Conservation (phyloP, 2,329 filamentous ascomycete genomes). For the Cladosporium sp. region DNA sequence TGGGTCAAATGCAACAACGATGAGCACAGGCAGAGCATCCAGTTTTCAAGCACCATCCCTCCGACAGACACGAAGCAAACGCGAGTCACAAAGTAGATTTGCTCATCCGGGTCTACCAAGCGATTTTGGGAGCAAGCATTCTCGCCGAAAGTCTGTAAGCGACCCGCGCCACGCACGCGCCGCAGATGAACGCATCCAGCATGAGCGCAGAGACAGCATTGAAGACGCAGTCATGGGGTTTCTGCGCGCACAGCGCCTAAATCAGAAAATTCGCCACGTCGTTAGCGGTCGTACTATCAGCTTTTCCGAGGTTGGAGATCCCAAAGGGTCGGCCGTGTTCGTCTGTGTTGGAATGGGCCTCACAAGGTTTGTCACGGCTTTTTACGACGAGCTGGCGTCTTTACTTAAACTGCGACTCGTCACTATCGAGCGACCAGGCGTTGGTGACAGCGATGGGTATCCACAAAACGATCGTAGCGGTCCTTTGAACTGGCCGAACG, state of each 20-base stretch:
- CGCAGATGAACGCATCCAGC: constrained; percentile 54
- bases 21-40: background rate
- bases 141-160: constrained; percentile 30
- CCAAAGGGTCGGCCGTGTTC: constrained; percentile 85
- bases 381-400: constrained; percentile 90
- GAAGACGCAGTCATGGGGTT: constrained; percentile 85
- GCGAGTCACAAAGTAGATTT: background rate
- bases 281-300: constrained; percentile 83
- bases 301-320: constrained; percentile 94
- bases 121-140: constrained; percentile 23
- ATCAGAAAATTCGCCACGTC: constrained; percentile 81
- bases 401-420: constrained; percentile 86
- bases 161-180: constrained; percentile 34
- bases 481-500: constrained; percentile 88
- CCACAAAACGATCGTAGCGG: constrained; percentile 70
- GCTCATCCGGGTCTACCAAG: constrained; percentile 24
- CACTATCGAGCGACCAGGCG: constrained; percentile 87
- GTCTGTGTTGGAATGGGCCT: constrained; percentile 98
- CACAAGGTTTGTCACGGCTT: constrained; percentile 91
- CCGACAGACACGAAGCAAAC: background rate
- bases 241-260: constrained; percentile 74
- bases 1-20: background rate
- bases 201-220: constrained; percentile 70
- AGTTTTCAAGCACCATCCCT: background rate
- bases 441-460: constrained; percentile 86